Evolutionary conservation across 2,329 filamentous ascomycete genomes (phyloP).

Genomic region (Mollisia scopiformis): DNA sequence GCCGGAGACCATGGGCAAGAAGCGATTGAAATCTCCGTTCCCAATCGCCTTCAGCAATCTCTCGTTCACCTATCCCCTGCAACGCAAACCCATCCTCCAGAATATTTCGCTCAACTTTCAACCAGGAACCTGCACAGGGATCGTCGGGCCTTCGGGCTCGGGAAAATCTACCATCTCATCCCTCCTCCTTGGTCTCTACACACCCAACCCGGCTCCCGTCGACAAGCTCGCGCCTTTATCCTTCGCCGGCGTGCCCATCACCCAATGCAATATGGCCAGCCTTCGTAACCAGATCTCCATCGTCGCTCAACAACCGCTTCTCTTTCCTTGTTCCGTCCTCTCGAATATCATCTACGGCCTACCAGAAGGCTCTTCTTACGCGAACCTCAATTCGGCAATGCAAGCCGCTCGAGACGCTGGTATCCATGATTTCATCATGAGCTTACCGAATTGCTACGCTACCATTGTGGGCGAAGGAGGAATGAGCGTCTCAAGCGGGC

Average conservation of each 20-base stretch:
- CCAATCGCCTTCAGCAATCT: conserved; percentile 59
- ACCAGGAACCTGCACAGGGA: conserved; percentile 68
- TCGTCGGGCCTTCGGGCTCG: conserved; percentile 85
- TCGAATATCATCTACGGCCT: conserved; percentile 87
- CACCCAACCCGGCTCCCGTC: conserved; percentile 22
- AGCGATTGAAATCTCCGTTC: conserved; percentile 47
- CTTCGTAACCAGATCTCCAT: conserved; percentile 66
- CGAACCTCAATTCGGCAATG: conserved; percentile 48
- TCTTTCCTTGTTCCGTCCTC: conserved; percentile 78
- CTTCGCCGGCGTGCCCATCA: conserved; percentile 61
- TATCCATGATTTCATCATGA: conserved; percentile 76
- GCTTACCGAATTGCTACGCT: conserved; percentile 70
- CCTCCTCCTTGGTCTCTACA: conserved; percentile 75
- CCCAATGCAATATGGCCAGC: conserved; percentile 59
- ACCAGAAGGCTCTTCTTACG: conserved; percentile 52
- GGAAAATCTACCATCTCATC: conserved; percentile 87
- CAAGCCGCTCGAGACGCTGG: conserved; percentile 60
- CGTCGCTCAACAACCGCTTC: conserved; percentile 70
- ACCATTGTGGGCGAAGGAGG: conserved; percentile 81
- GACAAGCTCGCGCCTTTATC: conserved; percentile 41
- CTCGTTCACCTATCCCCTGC: conserved; percentile 71
- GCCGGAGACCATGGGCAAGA: conserved; percentile 45
- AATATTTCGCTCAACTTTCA: conserved; percentile 68
- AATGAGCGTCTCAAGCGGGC: conserved; percentile 74
- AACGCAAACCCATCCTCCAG: conserved; percentile 54